Evolutionary conservation across 306 rosid genomes (phyloP).

Genomic region (Quercus rubra): DNA sequence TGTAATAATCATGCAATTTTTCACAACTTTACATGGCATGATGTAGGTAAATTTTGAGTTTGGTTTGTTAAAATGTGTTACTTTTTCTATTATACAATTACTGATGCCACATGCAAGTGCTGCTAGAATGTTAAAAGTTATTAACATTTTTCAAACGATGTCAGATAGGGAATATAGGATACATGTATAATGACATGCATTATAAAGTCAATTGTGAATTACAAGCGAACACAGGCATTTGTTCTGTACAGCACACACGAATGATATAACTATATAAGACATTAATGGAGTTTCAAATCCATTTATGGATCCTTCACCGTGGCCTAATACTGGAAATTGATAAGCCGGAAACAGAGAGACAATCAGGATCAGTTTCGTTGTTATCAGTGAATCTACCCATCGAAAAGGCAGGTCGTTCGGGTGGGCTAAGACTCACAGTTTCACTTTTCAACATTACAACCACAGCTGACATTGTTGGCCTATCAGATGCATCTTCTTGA

Average conservation of each 20-base stretch:
- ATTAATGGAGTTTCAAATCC: background rate
- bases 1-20: too few relatives aligned
- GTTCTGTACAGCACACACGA: background rate
- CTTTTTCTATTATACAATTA: too few relatives aligned
- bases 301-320: background rate
- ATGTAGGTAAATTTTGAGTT: too few relatives aligned
- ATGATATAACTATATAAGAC: too few relatives aligned
- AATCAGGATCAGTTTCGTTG: background rate
- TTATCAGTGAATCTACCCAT: constrained; percentile 22
- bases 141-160: too few relatives aligned
- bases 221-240: background rate
- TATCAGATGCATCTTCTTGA: constrained; percentile 46
- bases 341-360: constrained; percentile 18
- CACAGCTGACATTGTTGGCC: constrained; percentile 49
- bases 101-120: too few relatives aligned
- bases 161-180: too few relatives aligned
- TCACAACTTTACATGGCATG: too few relatives aligned
- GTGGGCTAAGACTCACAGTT: constrained; percentile 17
- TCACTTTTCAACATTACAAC: constrained; percentile 40
- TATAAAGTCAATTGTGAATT: background rate
- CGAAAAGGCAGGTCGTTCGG: constrained; percentile 33
- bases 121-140: too few relatives aligned
- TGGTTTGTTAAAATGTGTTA: too few relatives aligned
- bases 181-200: too few relatives aligned
- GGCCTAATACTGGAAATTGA: constrained; percentile 12